Conservation (phyloP, 2,329 filamentous ascomycete genomes). For the Stylonectria norvegica region DNA sequence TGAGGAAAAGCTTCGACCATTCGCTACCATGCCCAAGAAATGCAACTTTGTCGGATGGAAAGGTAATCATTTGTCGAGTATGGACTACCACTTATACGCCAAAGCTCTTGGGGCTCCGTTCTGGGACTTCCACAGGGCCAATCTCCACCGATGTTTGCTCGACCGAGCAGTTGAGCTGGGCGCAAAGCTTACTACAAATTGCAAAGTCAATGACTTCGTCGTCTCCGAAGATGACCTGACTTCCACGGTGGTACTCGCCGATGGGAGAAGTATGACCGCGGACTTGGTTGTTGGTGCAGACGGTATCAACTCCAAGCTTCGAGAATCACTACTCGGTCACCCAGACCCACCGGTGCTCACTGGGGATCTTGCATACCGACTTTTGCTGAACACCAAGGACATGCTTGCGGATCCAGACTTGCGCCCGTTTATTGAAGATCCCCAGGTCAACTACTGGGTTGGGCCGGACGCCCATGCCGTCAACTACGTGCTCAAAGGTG, state of each 20-base stretch:
- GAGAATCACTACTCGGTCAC: slow-evolving; percentile 43
- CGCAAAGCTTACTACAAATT: slow-evolving; percentile 32
- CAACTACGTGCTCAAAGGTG: slow-evolving; percentile 43
- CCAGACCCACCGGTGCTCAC: slow-evolving; percentile 46
- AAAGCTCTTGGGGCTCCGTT: slow-evolving; percentile 33
- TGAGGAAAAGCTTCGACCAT: slow-evolving; percentile 13
- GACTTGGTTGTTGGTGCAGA: slow-evolving; percentile 49
- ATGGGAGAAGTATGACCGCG: slow-evolving; percentile 32
- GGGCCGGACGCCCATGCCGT: slow-evolving; percentile 50
- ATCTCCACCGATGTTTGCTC: slow-evolving; percentile 43
- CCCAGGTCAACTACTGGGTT: slow-evolving; percentile 53
- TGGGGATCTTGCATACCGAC: slow-evolving; percentile 54
- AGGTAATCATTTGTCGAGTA: slow-evolving; percentile 21
- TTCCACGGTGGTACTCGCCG: slow-evolving; percentile 24
- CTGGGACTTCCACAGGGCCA: slow-evolving; percentile 48
- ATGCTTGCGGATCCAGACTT: slow-evolving; percentile 46
- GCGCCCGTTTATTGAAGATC: slow-evolving; percentile 40
- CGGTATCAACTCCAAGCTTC: slow-evolving; percentile 33
- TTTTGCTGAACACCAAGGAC: slow-evolving; percentile 46
- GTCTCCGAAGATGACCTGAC: slow-evolving; percentile 9
- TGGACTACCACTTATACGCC: slow-evolving; percentile 22
- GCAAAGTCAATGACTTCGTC: slow-evolving; percentile 9
- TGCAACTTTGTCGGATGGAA: slow-evolving; percentile 27
- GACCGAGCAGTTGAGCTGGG: slow-evolving; percentile 38
- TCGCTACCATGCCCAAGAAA: slow-evolving; percentile 21